Base-by-base conservation (phyloP, 371 early-diverging fungal genomes). In the Batkoa obscura region DNA sequence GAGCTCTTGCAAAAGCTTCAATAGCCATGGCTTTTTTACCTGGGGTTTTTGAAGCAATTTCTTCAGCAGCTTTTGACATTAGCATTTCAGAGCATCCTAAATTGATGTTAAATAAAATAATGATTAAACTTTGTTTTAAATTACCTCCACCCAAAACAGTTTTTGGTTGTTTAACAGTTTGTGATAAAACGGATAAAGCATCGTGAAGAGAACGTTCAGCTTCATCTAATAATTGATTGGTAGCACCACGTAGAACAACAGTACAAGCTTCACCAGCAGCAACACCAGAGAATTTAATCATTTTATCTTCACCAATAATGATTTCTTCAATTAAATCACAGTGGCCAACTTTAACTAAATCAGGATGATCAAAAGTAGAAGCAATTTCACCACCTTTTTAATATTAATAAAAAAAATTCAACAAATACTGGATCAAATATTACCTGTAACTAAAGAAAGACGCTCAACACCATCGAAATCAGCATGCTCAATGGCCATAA, bases 401-500 rank as follows among this genome's bases (percentile, higher is more conserved):
- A n/a, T n/a, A n/a, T n/a, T n/a, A n/a, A n/a, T n/a, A n/a, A n/a
- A n/a, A 42, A 68, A 38, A 43, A 34, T 39, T 13, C 36, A 55
- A 31, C 32, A 15, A 43, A 31, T 2, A 23, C 9, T 10, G 9
- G 3, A 36, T 30, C n/a, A 39, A 47, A 43, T 0, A 36, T 43
- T 65, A 66, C 79, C 89, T 38, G 95, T 93, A 9, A 98, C 98
- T 57, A 94, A 74, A 45, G 95, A 90, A 58, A 99, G 74, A 50
- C 99, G 80, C 72, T 99, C 99, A 39, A 99, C 86, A 63, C 99
- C 99, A 64, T 96, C 97, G 66, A 99, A 99, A 65, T 98, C 99
- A 43, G 99, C 99, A 66, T 99, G 96, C 70, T 99, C 99, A 62
- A 99, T 98, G 43, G 92, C 84, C 69, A 87, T 82, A 66, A 99